Percentiles rank a stretch among this genome's conserved stretches.
These are phyloP conservation scores for Seiridium unicorne DNA, from an alignment of 2,329 filamentous ascomycete species.

Conservation along the genomic window DNA sequence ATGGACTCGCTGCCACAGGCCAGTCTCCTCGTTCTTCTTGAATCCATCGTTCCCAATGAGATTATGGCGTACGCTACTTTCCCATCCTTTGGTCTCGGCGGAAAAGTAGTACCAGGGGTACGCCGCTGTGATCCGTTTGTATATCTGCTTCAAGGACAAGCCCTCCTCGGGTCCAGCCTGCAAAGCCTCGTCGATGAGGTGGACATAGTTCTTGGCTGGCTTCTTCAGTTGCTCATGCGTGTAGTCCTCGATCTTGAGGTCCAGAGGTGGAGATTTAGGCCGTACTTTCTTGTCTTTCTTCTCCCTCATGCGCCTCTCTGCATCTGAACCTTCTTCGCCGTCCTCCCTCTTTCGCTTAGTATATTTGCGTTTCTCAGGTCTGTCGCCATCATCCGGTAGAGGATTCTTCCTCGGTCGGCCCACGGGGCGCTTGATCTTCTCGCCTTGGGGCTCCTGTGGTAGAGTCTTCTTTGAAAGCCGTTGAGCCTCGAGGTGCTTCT, in stretches of 20 bases:
- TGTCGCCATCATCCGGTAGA: slow-evolving; percentile 54
- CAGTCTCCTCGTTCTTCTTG: slow-evolving; percentile 54
- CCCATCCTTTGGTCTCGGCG: slow-evolving; percentile 64
- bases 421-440: slow-evolving; percentile 61
- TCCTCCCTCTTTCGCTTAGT: slow-evolving; percentile 61
- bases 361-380: slow-evolving; percentile 64
- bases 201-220: slow-evolving; percentile 61
- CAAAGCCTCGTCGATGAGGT: slow-evolving; percentile 60
- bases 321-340: slow-evolving; percentile 54
- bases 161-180: slow-evolving; percentile 52
- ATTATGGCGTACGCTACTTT: slow-evolving; percentile 64
- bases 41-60: slow-evolving; percentile 62
- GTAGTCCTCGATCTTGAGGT: slow-evolving; percentile 54
- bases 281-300: slow-evolving; percentile 60
- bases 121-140: slow-evolving; percentile 57
- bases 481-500: slow-evolving; percentile 50
- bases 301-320: slow-evolving; percentile 53
- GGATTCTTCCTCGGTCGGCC: slow-evolving; percentile 65
- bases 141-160: slow-evolving; percentile 60
- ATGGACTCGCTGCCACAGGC: slow-evolving; percentile 56
- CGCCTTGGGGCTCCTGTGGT: slow-evolving; percentile 43
- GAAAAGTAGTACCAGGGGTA: slow-evolving; percentile 61
- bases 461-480: slow-evolving; percentile 52
- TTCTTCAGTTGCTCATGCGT: slow-evolving; percentile 58
- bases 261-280: slow-evolving; percentile 59